Conservation (phyloP, 306 rosid species). For the Vachellia collinsii region DNA sequence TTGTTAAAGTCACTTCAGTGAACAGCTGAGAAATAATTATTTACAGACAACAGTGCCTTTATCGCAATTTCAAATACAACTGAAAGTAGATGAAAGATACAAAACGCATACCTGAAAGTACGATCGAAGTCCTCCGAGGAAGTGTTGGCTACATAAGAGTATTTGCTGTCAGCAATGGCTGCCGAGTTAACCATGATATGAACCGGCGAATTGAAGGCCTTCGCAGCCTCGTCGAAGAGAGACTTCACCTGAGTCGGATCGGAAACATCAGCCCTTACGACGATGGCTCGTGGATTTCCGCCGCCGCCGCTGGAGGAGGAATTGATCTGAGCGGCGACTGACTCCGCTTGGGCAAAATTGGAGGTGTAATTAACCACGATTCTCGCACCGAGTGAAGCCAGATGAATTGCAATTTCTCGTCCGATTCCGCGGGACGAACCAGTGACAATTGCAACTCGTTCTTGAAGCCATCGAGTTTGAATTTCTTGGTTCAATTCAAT, state of each 20-base stretch:
- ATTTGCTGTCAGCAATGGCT: conserved; percentile 38
- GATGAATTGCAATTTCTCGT: conserved; percentile 52
- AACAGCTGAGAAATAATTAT: too few relatives aligned
- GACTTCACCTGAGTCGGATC: conserved; percentile 50
- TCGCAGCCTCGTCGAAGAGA: conserved; percentile 56
- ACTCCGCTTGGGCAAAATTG: conserved; percentile 50
- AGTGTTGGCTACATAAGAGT: conserved; percentile 40
- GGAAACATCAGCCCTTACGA: too few relatives aligned
- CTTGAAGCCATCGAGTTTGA: conserved; percentile 21
- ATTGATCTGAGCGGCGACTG: conserved; percentile 48
- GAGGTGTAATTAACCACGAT: conserved; percentile 58
- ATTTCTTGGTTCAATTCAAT: conserved; percentile 2
- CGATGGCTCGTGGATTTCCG: conserved; percentile 40
- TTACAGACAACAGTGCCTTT: neutral
- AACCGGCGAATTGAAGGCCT: conserved; percentile 46
- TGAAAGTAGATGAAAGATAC: neutral
- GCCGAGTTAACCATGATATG: conserved; percentile 62
- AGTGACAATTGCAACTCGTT: conserved; percentile 58
- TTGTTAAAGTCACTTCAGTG: too few relatives aligned
- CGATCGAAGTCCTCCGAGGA: conserved; percentile 48
- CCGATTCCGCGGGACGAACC: too few relatives aligned
- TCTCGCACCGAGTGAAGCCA: conserved; percentile 55
- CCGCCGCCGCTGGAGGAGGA: neutral
- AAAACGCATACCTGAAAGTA: conserved; percentile 15
- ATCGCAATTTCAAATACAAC: neutral